Evolutionary conservation across 441 rosid genomes (phyloP), one percentile per base, ranked within the genome.

Genomic region (Euphorbia schlechtendalii): DNA sequence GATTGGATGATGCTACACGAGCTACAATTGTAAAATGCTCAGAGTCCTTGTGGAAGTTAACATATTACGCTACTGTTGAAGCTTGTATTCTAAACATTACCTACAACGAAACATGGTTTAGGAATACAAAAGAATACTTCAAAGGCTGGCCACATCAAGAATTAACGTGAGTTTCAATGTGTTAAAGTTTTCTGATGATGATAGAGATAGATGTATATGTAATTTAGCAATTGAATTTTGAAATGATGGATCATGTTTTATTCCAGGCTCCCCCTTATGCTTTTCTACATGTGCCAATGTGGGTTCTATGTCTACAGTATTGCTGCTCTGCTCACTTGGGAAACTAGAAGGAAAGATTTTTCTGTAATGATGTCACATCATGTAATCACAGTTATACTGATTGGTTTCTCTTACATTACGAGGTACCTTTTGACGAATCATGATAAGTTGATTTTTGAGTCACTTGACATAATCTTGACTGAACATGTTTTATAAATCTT

Each of bases 361-460:
- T 56, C 88, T 69, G 97, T 94, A 51, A 94, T 89, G 99, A 89
- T 94, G 96, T 86, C 99, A 67, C 99, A 94, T 81, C 99, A 94
- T 89, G 84, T 93, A 38, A 80, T 90, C 64, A 86, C 99, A 14
- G 91, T 84, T 76, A 14, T 83, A 67, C 81, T 93, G 70, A 84
- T 93, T 56, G 82, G 87, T 24, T 87, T 76, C 83, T 93, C 99
- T 12, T 93, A 85, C 78, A 34, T 83, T 69, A 70, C 96, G 14
- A 77, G 97, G 99, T 93, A 64, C 61, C 43, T 70, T n/a, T 20
- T 22, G 67, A 53, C 34, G 41, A 46, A 49, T 11, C 63, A 24
- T 56, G 32, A 52, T 40, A 65, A 32, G n/a, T n/a, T 51, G 59
- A 58, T 40, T 62, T 45, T 34, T 43, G 20, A 46, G 40, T 59